phyloP scores from a whole-genome alignment of 768 basidiomycete genomes.

The Clavaria fumosa region DNA sequence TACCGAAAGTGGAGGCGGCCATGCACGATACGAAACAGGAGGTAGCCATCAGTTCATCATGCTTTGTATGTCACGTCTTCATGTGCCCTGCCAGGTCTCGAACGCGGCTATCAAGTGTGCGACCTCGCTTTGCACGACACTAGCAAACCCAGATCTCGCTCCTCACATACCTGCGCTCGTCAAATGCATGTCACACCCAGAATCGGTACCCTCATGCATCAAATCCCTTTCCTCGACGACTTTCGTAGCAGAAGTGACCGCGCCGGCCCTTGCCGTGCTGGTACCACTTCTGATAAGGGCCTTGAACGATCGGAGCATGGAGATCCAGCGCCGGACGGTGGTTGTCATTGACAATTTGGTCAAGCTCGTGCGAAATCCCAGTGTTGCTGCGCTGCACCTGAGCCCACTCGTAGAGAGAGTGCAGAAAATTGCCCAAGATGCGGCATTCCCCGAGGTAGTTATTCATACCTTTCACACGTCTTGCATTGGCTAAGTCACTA shows the following conservation, averaged over 20 bases:
- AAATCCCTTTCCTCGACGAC: slow-evolving; percentile 91
- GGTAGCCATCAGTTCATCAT: slow-evolving; percentile 28
- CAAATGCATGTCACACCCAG: slow-evolving; percentile 87
- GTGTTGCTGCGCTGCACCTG: slow-evolving; percentile 78
- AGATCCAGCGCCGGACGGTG: slow-evolving; percentile 86
- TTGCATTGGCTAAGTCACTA: no score
- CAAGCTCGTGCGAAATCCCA: slow-evolving; percentile 88
- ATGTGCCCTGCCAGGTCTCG: slow-evolving; percentile 74
- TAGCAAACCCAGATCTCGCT: slow-evolving; percentile 84
- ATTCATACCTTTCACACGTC: slow-evolving; percentile 5
- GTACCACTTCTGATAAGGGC: slow-evolving; percentile 85
- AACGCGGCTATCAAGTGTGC: slow-evolving; percentile 80
- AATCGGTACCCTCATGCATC: slow-evolving; percentile 80
- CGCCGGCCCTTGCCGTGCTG: slow-evolving; percentile 91
- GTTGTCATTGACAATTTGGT: slow-evolving; percentile 93
- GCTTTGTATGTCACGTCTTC: slow-evolving; percentile 6
- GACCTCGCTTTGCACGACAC: slow-evolving; percentile 73
- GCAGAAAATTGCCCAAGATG: slow-evolving; percentile 74
- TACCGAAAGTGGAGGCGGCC: slow-evolving; percentile 75
- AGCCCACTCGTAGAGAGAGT: slow-evolving; percentile 82
- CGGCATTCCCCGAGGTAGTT: slow-evolving; percentile 87
- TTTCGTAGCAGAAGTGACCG: slow-evolving; percentile 93
- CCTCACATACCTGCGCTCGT: slow-evolving; percentile 84
- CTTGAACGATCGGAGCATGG: slow-evolving; percentile 90
- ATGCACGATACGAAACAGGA: slow-evolving; percentile 98